Conservation (phyloP, 192 early-diverging fungal species). For the Podila epicladia region DNA sequence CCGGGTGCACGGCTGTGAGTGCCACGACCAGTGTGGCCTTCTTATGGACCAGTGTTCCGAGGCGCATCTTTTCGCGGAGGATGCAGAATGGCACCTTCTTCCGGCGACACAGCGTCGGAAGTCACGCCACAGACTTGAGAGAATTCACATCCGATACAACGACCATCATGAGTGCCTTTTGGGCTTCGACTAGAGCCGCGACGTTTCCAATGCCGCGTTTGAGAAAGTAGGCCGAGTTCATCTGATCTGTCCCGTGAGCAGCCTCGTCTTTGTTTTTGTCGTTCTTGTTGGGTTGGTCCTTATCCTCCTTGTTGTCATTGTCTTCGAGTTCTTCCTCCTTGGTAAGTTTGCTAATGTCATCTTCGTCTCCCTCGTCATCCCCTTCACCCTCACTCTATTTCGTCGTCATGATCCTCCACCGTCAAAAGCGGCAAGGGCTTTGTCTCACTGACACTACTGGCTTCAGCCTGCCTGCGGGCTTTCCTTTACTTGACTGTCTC, state of each 20-base stretch:
- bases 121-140: slow-evolving; percentile 93
- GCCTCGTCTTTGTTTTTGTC: neutral
- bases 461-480: too few relatives aligned
- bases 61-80: slow-evolving; percentile 93
- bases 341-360: too few relatives aligned
- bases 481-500: too few relatives aligned
- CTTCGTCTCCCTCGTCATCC: too few relatives aligned
- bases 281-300: neutral
- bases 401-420: too few relatives aligned
- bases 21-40: slow-evolving; percentile 95
- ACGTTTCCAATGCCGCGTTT: slow-evolving; percentile 99
- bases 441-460: too few relatives aligned
- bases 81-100: slow-evolving; percentile 96
- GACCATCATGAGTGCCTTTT: slow-evolving; percentile 94
- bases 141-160: slow-evolving; percentile 98
- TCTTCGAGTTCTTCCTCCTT: neutral
- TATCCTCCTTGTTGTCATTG: slow-evolving; percentile 60
- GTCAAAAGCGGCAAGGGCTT: too few relatives aligned
- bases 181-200: slow-evolving; percentile 90
- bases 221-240: slow-evolving; percentile 88
- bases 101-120: slow-evolving; percentile 98
- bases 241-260: slow-evolving; percentile 54
- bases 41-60: slow-evolving; percentile 97
- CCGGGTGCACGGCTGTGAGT: slow-evolving; percentile 86
- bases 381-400: too few relatives aligned